phyloP scores from a whole-genome alignment of 164 flowering plant genomes.

The Berberis thunbergii region DNA sequence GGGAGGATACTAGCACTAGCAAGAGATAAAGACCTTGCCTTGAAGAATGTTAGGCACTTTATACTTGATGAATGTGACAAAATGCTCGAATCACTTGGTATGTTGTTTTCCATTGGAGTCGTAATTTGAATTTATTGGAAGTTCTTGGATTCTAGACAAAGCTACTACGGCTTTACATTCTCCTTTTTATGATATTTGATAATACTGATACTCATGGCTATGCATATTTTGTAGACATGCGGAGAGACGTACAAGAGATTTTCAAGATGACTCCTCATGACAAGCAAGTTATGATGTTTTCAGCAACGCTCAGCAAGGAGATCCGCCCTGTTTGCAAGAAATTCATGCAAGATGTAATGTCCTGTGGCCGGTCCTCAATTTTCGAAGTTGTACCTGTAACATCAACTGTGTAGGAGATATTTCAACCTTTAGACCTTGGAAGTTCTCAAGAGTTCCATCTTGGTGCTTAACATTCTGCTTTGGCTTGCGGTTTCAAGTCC shows the following conservation, averaged over 20 bases:
- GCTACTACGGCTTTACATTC: no score
- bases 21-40: slow-evolving; percentile 71
- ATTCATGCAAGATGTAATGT: slow-evolving; percentile 99
- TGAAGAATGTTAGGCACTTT: slow-evolving; percentile 92
- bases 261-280: slow-evolving; percentile 99
- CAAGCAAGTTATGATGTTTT: slow-evolving; percentile 99
- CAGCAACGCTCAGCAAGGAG: slow-evolving; percentile 97
- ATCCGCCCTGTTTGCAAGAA: slow-evolving; percentile 98
- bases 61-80: slow-evolving; percentile 97
- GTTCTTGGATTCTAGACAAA: no score
- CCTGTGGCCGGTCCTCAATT: slow-evolving; percentile 59
- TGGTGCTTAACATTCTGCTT: not conserved
- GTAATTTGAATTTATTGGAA: not conserved
- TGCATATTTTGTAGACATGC: slow-evolving; percentile 60
- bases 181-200: not conserved
- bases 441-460: not conserved
- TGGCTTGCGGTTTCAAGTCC: no score
- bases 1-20: slow-evolving; percentile 82
- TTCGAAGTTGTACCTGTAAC: slow-evolving; percentile 31
- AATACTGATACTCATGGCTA: slow-evolving; percentile 2
- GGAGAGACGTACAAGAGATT: slow-evolving; percentile 95
- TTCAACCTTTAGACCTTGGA: not conserved
- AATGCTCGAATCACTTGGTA: slow-evolving; percentile 98
- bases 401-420: slow-evolving; percentile 20
- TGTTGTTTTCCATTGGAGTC: not conserved